Evolutionary conservation across 768 basidiomycete genomes (phyloP), one percentile per base, ranked within the genome.

Genomic region (Boletus rubroflammeus): DNA sequence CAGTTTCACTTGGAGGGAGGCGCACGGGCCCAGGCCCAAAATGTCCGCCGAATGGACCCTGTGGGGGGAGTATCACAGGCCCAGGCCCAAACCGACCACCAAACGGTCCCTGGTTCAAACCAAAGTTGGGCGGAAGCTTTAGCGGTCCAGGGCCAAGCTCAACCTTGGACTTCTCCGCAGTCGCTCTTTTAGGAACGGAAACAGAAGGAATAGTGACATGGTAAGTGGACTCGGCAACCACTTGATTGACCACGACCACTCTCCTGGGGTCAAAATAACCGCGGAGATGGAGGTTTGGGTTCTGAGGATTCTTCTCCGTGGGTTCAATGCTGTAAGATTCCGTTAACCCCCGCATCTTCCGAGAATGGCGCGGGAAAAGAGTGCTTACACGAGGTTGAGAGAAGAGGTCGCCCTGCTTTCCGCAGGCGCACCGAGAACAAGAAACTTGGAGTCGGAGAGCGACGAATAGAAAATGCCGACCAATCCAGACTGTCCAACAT

Each of bases 391-490:
- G 1, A 76, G 56, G 35, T 78, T 78, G 32, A 78, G 25, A 6
- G 76, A 77, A 4, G 74, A 75, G 0, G 55, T 68, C 25, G 68
- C 57, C 47, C 63, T 61, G 42, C 50, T 67, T 48, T 69, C 63
- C 2, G 68, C 36, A 5, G 76, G 70, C 10, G 64, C 72, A 28
- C 67, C 75, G 10, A 60, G 66, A 26, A 77, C 55, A 28, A 71
- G 56, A 49, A 69, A 68, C 15, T 60, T 63, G 35, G 74, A 67
- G 17, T 67, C 71, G 21, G 74, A 67, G 19, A 63, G 51, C 19
- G 71, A 65, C 14, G 71, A 71, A 55, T 73, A 78, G 49, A 76
- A 78, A 1, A 77, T 47, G 0, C 76, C 69, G 26, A 71, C 69
- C 29, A 69, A 10, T 2, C 69, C 69, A 2, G 65, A 58, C 69